Percentiles rank a stretch among this genome's conserved stretches.
These are phyloP conservation scores for Fusarium abutilonis DNA, from an alignment of 2,329 filamentous ascomycete genomes.

Conservation along the genomic window DNA sequence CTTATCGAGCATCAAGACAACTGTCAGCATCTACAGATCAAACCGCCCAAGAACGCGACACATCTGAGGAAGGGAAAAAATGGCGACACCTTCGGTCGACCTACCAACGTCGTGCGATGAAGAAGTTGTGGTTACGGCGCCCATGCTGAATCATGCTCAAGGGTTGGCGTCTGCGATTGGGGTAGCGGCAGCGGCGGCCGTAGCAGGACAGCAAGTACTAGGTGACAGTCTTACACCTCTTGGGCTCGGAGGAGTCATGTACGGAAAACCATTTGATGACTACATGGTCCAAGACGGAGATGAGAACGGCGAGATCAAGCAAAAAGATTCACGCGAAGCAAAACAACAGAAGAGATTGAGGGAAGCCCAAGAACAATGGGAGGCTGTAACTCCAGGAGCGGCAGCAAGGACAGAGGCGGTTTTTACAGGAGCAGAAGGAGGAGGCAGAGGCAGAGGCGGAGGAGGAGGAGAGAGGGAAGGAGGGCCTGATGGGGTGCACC, in stretches of 20 bases:
- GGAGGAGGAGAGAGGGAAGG: constrained; percentile 11
- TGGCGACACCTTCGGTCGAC: constrained; percentile 45
- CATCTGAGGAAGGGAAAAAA: background rate
- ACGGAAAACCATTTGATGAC: background rate
- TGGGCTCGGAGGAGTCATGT: constrained; percentile 16
- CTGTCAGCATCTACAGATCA: constrained; percentile 4
- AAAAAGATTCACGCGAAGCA: constrained; percentile 21
- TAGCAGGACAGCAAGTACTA: constrained; percentile 27
- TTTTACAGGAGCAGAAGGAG: constrained; percentile 28
- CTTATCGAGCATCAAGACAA: background rate
- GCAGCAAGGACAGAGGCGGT: constrained; percentile 33
- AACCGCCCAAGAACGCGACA: constrained; percentile 3
- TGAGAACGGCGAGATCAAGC: constrained; percentile 7
- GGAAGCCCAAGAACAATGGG: constrained; percentile 40
- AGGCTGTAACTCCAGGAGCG: constrained; percentile 32
- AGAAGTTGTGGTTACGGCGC: constrained; percentile 32
- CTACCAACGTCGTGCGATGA: constrained; percentile 42
- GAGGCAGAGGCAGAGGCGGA: no score
- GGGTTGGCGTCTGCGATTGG: constrained; percentile 43
- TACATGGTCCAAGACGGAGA: constrained; percentile 10
- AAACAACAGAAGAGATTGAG: constrained; percentile 35
- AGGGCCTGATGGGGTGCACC: constrained; percentile 25
- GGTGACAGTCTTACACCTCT: constrained; percentile 23
- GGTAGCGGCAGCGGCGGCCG: constrained; percentile 40
- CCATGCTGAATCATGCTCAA: constrained; percentile 42